A percentile compares a stretch with the other conserved stretches of the same genome.
Evolutionary conservation across 1,284 basidiomycete species (phyloP).

Genomic region (Moniliella sp.): DNA sequence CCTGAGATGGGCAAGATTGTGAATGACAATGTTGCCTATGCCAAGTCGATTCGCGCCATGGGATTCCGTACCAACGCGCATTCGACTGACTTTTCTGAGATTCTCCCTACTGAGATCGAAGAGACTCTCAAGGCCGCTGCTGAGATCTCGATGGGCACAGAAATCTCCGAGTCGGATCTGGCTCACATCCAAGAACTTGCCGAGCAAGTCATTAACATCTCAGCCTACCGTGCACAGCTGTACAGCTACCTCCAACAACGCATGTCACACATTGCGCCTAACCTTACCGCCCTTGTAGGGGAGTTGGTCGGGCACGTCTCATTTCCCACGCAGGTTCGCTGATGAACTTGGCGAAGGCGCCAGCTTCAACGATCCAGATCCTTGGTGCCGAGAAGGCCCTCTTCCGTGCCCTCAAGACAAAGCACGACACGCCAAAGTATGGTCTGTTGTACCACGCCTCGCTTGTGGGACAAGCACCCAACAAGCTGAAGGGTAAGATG

Average conservation of each 20-base stretch:
- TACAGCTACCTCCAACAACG: slow-evolving; percentile 78
- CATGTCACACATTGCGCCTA: slow-evolving; percentile 93
- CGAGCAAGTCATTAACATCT: slow-evolving; percentile 66
- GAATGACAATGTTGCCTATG: slow-evolving; percentile 84
- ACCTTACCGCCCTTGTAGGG: slow-evolving; percentile 68
- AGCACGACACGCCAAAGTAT: slow-evolving; percentile 92
- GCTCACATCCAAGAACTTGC: slow-evolving; percentile 86
- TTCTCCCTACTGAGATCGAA: slow-evolving; percentile 70
- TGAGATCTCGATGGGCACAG: slow-evolving; percentile 79
- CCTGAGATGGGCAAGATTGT: slow-evolving; percentile 87
- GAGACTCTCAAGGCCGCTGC: slow-evolving; percentile 71
- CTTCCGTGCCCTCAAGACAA: slow-evolving; percentile 92
- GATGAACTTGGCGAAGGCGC: slow-evolving; percentile 92
- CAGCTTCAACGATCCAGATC: slow-evolving; percentile 91
- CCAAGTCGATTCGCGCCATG: slow-evolving; percentile 66
- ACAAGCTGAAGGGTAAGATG: slow-evolving; percentile 99
- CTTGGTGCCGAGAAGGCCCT: slow-evolving; percentile 93
- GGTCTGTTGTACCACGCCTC: slow-evolving; percentile 44
- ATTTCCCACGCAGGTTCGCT: slow-evolving; percentile 91
- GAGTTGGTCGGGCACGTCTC: slow-evolving; percentile 83
- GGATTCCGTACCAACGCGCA: slow-evolving; percentile 60
- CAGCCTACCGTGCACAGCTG: slow-evolving; percentile 80
- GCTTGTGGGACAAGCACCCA: slow-evolving; percentile 82
- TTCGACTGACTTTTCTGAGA: slow-evolving; percentile 60
- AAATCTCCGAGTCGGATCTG: slow-evolving; percentile 78